phyloP scores from a whole-genome alignment of 2,329 filamentous ascomycete genomes.

The Cadophora sp. region DNA sequence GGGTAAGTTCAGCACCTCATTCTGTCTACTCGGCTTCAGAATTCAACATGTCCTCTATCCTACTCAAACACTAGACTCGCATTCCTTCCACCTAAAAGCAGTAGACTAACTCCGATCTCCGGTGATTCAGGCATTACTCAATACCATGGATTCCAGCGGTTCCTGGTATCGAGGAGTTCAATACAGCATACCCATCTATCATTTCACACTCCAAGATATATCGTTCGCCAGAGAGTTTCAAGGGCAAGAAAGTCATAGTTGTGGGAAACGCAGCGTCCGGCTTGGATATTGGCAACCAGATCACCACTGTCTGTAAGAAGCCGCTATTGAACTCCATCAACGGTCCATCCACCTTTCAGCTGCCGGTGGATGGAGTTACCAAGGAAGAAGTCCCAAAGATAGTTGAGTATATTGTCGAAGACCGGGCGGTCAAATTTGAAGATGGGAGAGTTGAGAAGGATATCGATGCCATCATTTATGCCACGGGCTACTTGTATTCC shows the following conservation, averaged over 20 bases:
- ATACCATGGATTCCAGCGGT: conserved; percentile 72
- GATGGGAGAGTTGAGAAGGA: conserved; percentile 69
- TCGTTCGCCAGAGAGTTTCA: conserved; percentile 67
- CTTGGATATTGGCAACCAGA: conserved; percentile 81
- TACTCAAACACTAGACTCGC: too few species aligned
- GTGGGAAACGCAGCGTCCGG: conserved; percentile 88
- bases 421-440: conserved; percentile 69
- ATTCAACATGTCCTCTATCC: background rate
- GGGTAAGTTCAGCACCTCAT: conserved; percentile 50
- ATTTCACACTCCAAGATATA: conserved; percentile 84
- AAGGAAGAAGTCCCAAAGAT: conserved; percentile 64
- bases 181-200: conserved; percentile 61
- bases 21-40: background rate
- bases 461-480: conserved; percentile 82
- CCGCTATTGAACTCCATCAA: conserved; percentile 71
- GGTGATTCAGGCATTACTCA: conserved; percentile 63
- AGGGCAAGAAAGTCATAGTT: conserved; percentile 76
- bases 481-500: conserved; percentile 88
- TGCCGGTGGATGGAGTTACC: conserved; percentile 33
- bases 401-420: conserved; percentile 58
- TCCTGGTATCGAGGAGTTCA: conserved; percentile 64
- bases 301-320: conserved; percentile 63
- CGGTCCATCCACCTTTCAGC: conserved; percentile 53
- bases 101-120: background rate
- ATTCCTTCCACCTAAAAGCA: background rate